phyloP scores from a whole-genome alignment of 345 rosid species.

The Hirschfeldia incana region DNA sequence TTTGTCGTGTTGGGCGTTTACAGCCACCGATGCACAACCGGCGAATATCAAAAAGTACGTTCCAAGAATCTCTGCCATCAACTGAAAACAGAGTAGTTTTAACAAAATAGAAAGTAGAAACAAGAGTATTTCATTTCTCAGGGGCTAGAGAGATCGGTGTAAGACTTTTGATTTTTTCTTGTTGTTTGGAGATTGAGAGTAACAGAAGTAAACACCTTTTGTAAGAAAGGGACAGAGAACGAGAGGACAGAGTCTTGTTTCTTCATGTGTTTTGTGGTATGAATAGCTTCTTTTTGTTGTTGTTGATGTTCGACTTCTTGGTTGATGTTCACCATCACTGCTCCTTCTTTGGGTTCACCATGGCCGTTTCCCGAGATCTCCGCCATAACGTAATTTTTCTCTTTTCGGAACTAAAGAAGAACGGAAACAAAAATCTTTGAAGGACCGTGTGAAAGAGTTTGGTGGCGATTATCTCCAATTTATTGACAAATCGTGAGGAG shows the following conservation, averaged over 20 bases:
- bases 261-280: constrained; percentile 16
- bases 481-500: constrained; percentile 29
- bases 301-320: constrained; percentile 35
- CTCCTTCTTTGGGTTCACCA: constrained; percentile 37
- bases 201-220: constrained; percentile 54
- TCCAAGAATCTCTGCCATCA: constrained; percentile 72
- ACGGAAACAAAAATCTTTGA: not conserved
- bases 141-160: not conserved
- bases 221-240: constrained; percentile 70
- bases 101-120: not conserved
- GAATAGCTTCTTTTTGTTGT: constrained; percentile 28
- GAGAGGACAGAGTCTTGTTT: constrained; percentile 46
- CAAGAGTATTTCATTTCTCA: not conserved
- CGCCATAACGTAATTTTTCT: constrained; percentile 45
- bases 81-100: constrained; percentile 39
- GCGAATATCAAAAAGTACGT: constrained; percentile 92
- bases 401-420: not conserved
- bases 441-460: constrained; percentile 35
- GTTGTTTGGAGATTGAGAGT: not conserved
- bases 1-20: constrained; percentile 59
- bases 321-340: constrained; percentile 54
- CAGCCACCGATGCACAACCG: constrained; percentile 80
- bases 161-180: too few relatives aligned
- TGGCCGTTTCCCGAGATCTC: constrained; percentile 41
- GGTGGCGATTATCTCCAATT: constrained; percentile 34